phyloP scores from a whole-genome alignment of 768 basidiomycete genomes.

The Amanita muscaria region DNA sequence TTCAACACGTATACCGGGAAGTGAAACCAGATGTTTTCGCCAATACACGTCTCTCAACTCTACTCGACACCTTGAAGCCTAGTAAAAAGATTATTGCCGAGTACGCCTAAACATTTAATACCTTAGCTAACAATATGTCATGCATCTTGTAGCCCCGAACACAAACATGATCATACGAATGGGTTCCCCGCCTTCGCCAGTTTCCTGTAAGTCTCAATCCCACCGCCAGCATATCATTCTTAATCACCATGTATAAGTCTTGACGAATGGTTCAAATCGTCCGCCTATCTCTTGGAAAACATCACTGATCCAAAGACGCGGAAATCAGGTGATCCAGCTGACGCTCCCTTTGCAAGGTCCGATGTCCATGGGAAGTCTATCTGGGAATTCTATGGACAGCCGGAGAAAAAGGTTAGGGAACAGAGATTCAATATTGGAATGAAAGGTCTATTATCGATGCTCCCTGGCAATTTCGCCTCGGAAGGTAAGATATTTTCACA shows the following conservation, averaged over 20 bases:
- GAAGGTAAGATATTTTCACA: conserved; percentile 11
- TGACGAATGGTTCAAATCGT: not conserved
- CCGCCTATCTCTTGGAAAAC: not conserved
- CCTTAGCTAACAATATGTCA: not conserved
- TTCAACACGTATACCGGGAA: conserved; percentile 19
- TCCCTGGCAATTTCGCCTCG: conserved; percentile 13
- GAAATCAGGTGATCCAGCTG: conserved; percentile 13
- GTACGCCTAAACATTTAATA: not conserved
- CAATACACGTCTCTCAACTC: conserved; percentile 16
- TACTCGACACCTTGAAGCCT: conserved; percentile 10
- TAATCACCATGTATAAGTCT: conserved; percentile 9
- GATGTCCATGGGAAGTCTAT: too few species aligned
- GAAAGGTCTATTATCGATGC: conserved; percentile 14
- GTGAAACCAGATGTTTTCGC: conserved; percentile 18
- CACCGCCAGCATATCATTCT: conserved; percentile 18
- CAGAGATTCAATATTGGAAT: conserved; percentile 20
- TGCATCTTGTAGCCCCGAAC: conserved; percentile 18
- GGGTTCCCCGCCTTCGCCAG: conserved; percentile 19
- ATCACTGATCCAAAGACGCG: not conserved
- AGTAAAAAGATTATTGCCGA: not conserved
- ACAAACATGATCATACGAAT: conserved; percentile 20
- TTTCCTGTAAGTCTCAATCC: conserved; percentile 9
- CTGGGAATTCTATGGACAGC: conserved; percentile 14
- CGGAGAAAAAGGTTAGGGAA: conserved; percentile 18
- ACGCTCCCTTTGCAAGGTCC: conserved; percentile 13